These are phyloP conservation scores for Penicillium sclerotiorum DNA, from an alignment of 2,329 filamentous ascomycete species.

Conservation along the genomic window DNA sequence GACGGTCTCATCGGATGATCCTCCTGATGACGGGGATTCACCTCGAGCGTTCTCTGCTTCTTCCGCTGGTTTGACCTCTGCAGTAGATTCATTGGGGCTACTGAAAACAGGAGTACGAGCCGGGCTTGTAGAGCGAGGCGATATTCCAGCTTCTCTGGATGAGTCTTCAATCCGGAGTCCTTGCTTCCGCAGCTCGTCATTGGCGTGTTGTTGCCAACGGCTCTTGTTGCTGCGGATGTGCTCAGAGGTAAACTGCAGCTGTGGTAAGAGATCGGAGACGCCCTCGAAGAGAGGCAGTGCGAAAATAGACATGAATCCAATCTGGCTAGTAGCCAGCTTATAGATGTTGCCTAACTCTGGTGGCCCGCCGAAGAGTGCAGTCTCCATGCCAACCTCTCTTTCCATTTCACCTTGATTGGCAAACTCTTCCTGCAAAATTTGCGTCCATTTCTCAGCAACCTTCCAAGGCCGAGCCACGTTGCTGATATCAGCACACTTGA, in stretches of 20 bases:
- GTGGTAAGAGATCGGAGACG: slow-evolving; percentile 81
- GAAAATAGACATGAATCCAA: slow-evolving; percentile 96
- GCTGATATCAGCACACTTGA: slow-evolving; percentile 98
- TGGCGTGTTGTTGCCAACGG: slow-evolving; percentile 59
- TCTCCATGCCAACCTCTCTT: slow-evolving; percentile 79
- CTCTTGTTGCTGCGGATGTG: slow-evolving; percentile 78
- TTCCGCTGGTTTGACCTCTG: slow-evolving; percentile 1
- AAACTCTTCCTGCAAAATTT: slow-evolving; percentile 93
- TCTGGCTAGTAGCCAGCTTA: slow-evolving; percentile 83
- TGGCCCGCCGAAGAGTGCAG: slow-evolving; percentile 77
- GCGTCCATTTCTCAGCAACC: slow-evolving; percentile 84
- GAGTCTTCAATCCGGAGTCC: slow-evolving; percentile 24
- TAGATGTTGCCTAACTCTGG: slow-evolving; percentile 80
- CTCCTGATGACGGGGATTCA: slow-evolving; percentile 19
- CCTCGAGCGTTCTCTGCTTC: slow-evolving; percentile 10
- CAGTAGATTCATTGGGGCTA: slow-evolving; percentile 11
- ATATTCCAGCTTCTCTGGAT: slow-evolving; percentile 27
- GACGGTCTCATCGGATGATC: slow-evolving; percentile 11
- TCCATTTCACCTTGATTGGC: slow-evolving; percentile 93
- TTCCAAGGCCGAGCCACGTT: slow-evolving; percentile 89
- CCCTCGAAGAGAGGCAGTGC: slow-evolving; percentile 89
- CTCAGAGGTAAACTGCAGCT: slow-evolving; percentile 79
- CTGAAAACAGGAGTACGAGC: slow-evolving; percentile 13
- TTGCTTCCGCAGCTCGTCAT: slow-evolving; percentile 33
- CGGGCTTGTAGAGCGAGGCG: slow-evolving; percentile 41